Base-by-base conservation (phyloP, 1,284 basidiomycete species). In the Microbotryum lychnidis-dioicae region DNA sequence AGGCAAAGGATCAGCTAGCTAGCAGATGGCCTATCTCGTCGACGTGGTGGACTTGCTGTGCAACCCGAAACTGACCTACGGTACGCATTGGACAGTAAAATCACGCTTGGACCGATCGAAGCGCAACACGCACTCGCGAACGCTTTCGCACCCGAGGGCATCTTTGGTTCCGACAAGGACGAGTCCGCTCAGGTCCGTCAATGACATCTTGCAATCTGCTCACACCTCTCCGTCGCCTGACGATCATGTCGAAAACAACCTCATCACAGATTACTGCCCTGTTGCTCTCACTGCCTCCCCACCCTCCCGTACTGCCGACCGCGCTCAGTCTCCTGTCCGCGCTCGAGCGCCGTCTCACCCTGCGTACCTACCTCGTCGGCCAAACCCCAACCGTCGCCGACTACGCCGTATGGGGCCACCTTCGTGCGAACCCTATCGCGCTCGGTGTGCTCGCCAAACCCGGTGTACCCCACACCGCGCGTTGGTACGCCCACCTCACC, bases 401-500 rank as follows among this genome's bases (percentile, higher is more conserved):
- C 74, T 89, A 84, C 79, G 80, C 84, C 27, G 77, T 92, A 18
- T 96, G 89, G 89, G 90, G 90, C 56, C 80, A 86, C 49, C 78
- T 93, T 67, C 89, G 89, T 80, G 83, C 89, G 86, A 67, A 57
- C 72, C 84, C 82, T 81, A 57, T 63, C 58, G 62, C 67, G 3
- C 54, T 42, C 16, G 51, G 45, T 3, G 54, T 64, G 33, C 33
- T 66, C 31, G 6, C 58, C 27, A 68, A 57, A 44, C 50, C 54
- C 21, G 37, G 37, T 1, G 18, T 50, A 70, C 79, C 80, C 50
- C 94, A 98, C 76, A 80, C 94, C 37, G 76, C 82, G 18, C 84
- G 96, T 61, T 98, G 92, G 91, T 91, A 84, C 77, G 80, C 80
- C 27, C 42, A 37, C 49, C 82, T 91, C 74, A 76, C 97, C 67